A percentile compares a stretch with the other conserved stretches of the same genome.
Evolutionary conservation across 2,329 filamentous ascomycete species (phyloP).

Genomic region (Colletotrichum zoysiae): DNA sequence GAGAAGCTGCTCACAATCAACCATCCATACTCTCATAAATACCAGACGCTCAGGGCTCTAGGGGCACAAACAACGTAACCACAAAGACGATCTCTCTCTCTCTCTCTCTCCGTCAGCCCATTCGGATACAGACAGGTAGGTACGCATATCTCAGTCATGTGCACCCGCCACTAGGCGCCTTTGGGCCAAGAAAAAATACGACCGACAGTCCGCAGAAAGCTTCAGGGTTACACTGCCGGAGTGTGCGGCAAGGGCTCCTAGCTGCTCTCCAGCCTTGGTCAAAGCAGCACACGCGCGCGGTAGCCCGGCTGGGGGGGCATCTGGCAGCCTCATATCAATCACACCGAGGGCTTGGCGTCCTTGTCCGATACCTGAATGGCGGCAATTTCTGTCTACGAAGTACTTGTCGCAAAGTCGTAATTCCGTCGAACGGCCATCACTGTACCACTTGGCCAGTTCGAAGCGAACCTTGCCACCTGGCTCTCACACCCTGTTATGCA

Average conservation of each 20-base stretch:
- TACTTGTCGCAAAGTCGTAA: not conserved
- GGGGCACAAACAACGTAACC: not conserved
- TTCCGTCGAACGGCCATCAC: not conserved
- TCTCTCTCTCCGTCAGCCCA: not conserved
- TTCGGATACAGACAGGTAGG: too few species aligned
- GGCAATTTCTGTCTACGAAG: not conserved
- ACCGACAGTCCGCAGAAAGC: slow-evolving; percentile 20
- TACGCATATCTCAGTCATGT: not conserved
- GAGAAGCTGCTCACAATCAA: not conserved
- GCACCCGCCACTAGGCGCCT: not conserved
- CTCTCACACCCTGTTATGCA: not conserved
- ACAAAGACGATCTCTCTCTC: not conserved
- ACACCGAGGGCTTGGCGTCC: slow-evolving; percentile 4
- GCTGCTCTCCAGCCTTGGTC: not conserved
- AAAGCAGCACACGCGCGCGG: slow-evolving; percentile 1
- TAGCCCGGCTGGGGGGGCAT: slow-evolving; percentile 9
- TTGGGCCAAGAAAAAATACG: not conserved
- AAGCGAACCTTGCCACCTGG: not conserved
- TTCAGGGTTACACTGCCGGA: slow-evolving; percentile 32
- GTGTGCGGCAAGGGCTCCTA: slow-evolving; percentile 15
- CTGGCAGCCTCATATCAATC: slow-evolving; percentile 6
- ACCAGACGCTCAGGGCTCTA: not conserved
- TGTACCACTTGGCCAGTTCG: not conserved
- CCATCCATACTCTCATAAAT: not conserved
- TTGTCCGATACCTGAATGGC: not conserved